Base-by-base conservation (phyloP, 768 basidiomycete species). In the Pleurotus platypus region DNA sequence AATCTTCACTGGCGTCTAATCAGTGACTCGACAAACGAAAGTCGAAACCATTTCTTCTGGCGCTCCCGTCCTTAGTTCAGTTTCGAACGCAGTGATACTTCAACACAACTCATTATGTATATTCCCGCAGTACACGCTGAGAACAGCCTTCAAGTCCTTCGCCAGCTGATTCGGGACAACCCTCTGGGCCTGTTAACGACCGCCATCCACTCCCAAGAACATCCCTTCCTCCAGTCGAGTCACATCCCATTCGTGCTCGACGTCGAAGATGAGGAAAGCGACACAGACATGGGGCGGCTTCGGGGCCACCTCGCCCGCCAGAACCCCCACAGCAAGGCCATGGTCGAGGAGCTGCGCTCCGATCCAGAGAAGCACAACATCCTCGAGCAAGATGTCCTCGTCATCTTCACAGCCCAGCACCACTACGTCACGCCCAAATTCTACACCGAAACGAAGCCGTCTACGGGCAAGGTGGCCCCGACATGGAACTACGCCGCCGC, bases 141-240 rank as follows among this genome's bases (percentile, higher is more conserved):
- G 50, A 65, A 64, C 55, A 63, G 71, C 62, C 43, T 69, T n/a
- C 60, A 67, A 2, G 64, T 64, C 2, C 66, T 75, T 0, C 68
- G 65, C 27, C 51, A 30, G 1, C 72, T 76, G 58, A 68, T 75
- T 48, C 66, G 67, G 9, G 47, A 61, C 7, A 66, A 72, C 56
- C 74, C 72, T 2, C 66, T 75, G 1, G 75, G 75, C 1, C 60
- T 73, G 15, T 59, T 77, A 57, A 75, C 72, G 35, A 75, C 73
- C 6, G 67, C 70, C 2, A 66, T 74, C 51, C 57, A 63, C 0
- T 63, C 67, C 49, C 68, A 13, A 40, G 24, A 12, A 18, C 56
- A 46, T 38, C 70, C 11, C 56, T 66, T 42, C 48, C 46, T 39
- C 50, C 55, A 48, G 49, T 75, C 16, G 72, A 76, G 57, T 65